A percentile compares a stretch with the other conserved stretches of the same genome.
phyloP scores from a whole-genome alignment of 1,284 basidiomycete genomes.

The Ustilago esculenta region DNA sequence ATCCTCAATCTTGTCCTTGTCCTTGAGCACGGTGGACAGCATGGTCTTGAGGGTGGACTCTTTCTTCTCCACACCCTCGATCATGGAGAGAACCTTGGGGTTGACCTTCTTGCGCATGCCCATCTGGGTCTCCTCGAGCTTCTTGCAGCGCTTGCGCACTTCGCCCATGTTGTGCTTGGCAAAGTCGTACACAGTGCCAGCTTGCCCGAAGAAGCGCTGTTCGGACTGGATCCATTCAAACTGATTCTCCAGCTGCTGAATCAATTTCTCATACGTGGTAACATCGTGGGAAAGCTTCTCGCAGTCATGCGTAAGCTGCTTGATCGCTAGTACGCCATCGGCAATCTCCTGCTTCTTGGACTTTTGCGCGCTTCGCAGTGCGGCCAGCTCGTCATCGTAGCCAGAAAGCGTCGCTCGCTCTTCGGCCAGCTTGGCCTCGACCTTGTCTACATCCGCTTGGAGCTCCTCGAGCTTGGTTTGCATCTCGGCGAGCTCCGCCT shows the following conservation, averaged over 20 bases:
- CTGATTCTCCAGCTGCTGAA: conserved; percentile 77
- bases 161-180: conserved; percentile 75
- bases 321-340: conserved; percentile 78
- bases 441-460: conserved; percentile 74
- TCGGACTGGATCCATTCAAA: conserved; percentile 90
- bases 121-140: conserved; percentile 82
- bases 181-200: conserved; percentile 86
- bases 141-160: conserved; percentile 76
- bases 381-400: conserved; percentile 87
- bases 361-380: conserved; percentile 82
- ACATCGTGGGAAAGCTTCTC: conserved; percentile 70
- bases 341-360: conserved; percentile 80
- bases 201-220: conserved; percentile 80
- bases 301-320: conserved; percentile 72
- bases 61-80: conserved; percentile 97
- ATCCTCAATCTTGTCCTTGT: conserved; percentile 94
- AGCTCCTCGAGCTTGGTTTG: conserved; percentile 72
- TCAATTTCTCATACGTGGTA: conserved; percentile 58
- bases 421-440: conserved; percentile 78
- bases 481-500: conserved; percentile 75
- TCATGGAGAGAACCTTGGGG: conserved; percentile 93
- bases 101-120: conserved; percentile 95
- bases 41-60: conserved; percentile 87
- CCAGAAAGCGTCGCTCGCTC: conserved; percentile 85
- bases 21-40: conserved; percentile 86